phyloP scores from a whole-genome alignment of 1,284 basidiomycete species.

The Heterobasidion irregulare region DNA sequence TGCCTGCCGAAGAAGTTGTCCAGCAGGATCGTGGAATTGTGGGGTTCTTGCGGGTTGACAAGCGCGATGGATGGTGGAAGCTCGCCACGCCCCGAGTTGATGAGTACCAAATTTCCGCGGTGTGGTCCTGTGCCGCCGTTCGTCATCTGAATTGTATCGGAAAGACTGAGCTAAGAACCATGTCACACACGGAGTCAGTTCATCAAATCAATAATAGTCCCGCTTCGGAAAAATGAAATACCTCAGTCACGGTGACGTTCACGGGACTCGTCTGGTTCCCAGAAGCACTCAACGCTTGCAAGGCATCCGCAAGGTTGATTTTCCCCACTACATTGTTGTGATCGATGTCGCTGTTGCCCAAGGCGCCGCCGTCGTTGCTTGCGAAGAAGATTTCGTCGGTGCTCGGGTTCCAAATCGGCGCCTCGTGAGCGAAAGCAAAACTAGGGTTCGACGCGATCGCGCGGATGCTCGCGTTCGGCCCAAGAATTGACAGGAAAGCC shows the following conservation, averaged over 20 bases:
- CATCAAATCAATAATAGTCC: neutral
- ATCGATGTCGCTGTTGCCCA: constrained; percentile 33
- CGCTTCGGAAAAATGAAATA: constrained; percentile 18
- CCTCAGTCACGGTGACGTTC: constrained; percentile 47
- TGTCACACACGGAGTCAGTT: constrained; percentile 5
- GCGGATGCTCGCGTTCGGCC: constrained; percentile 45
- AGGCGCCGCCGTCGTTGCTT: constrained; percentile 35
- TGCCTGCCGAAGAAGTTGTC: constrained; percentile 57
- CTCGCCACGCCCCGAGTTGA: constrained; percentile 59
- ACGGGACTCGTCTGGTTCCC: constrained; percentile 28
- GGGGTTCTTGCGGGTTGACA: constrained; percentile 56
- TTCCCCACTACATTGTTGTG: constrained; percentile 33
- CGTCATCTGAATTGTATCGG: constrained; percentile 52
- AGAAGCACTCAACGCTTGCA: constrained; percentile 15
- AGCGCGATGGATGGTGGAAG: constrained; percentile 56
- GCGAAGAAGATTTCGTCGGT: constrained; percentile 52
- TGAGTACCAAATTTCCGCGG: constrained; percentile 52
- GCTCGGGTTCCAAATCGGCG: constrained; percentile 50
- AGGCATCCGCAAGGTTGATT: constrained; percentile 28
- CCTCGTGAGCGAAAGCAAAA: constrained; percentile 70
- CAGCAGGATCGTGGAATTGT: constrained; percentile 22
- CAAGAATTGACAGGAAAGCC: constrained; percentile 53
- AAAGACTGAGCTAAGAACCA: constrained; percentile 34
- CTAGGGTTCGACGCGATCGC: constrained; percentile 48
- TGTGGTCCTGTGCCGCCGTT: constrained; percentile 72